Evolutionary conservation across 306 rosid genomes (phyloP), one percentile per base, ranked within the genome.

Genomic region (Canavalia gladiata): DNA sequence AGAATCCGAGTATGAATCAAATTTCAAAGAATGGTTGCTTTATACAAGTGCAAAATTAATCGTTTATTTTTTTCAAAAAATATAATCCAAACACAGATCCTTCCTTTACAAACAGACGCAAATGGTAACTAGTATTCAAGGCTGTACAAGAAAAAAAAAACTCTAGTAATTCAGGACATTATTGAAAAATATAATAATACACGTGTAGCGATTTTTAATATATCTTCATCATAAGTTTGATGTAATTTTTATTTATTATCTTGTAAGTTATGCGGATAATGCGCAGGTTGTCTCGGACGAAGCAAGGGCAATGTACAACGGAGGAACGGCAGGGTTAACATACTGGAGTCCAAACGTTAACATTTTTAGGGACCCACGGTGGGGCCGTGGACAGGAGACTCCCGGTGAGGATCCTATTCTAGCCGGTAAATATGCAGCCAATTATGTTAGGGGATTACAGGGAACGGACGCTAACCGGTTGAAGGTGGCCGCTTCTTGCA

Each of bases 371-470:
- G 97, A 93, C 77, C 98, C 98, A 12, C 70, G 98, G 85, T 94
- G 97, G 97, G 97, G 97, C 67, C 92, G 97, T 0, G 97, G 91
- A 74, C 97, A 92, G 87, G 97, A 92, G 75, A 94, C 98, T 85
- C 98, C 98, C 78, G 98, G 98, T 45, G 98, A 94, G 72, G 98
- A 94, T 28, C 98, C 98, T 0, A 25, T 85, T 0, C 82, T 94
- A 1, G 97, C 80, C 60, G 98, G 98, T n/a, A 81, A 1, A 13
- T 94, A 94, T 59, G 98, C 92, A 0, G 92, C 92, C 29, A 87
- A 86, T 72, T 94, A 91, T 50, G 92, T 94, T 0, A 83, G 88
- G 41, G 95, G 98, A 2, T 60, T 94, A 11, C 97, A 94, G 89
- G 97, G 97, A 11, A 85, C 74, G 2, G 88, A 83, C 81, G 80